Conservation (phyloP, 2,329 filamentous ascomycete species). For the Aspergillus unguis region DNA sequence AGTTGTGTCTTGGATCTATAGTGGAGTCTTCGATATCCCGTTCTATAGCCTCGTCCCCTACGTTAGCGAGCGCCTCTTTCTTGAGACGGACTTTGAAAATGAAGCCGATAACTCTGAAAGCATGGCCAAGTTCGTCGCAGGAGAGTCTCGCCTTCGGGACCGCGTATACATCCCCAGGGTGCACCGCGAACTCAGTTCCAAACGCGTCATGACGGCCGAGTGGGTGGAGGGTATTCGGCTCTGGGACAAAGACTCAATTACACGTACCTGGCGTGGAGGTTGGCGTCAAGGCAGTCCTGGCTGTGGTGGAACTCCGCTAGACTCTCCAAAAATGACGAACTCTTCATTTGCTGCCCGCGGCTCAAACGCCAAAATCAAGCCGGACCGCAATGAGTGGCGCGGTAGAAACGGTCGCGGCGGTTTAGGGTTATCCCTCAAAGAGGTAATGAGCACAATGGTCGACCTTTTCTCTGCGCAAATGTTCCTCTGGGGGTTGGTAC, state of each 20-base stretch:
- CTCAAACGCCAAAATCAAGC: constrained; percentile 64
- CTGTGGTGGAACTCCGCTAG: constrained; percentile 64
- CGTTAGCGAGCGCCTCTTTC: constrained; percentile 82
- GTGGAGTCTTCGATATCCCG: constrained; percentile 87
- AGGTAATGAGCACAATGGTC: constrained; percentile 95
- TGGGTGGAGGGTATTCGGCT: constrained; percentile 95
- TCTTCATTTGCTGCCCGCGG: constrained; percentile 25
- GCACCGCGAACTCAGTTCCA: constrained; percentile 77
- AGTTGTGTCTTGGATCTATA: constrained; percentile 77
- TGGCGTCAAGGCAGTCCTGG: constrained; percentile 74
- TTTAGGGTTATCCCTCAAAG: constrained; percentile 74
- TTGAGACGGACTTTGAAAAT: constrained; percentile 92
- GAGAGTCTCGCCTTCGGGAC: constrained; percentile 70
- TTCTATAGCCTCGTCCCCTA: constrained; percentile 88
- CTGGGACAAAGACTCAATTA: constrained; percentile 85
- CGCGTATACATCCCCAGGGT: constrained; percentile 86
- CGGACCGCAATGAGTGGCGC: constrained; percentile 73
- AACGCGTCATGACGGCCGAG: constrained; percentile 85
- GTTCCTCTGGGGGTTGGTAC: constrained; percentile 93
- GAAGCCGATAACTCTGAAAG: constrained; percentile 84
- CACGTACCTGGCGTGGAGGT: constrained; percentile 72
- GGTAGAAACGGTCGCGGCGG: constrained; percentile 71
- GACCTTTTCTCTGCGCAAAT: constrained; percentile 97
- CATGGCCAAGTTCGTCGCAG: constrained; percentile 73
- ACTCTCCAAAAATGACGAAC: constrained; percentile 48